Evolutionary conservation across 2,329 filamentous ascomycete genomes (phyloP), one percentile per base, ranked within the genome.

Genomic region (Penicillium freii): DNA sequence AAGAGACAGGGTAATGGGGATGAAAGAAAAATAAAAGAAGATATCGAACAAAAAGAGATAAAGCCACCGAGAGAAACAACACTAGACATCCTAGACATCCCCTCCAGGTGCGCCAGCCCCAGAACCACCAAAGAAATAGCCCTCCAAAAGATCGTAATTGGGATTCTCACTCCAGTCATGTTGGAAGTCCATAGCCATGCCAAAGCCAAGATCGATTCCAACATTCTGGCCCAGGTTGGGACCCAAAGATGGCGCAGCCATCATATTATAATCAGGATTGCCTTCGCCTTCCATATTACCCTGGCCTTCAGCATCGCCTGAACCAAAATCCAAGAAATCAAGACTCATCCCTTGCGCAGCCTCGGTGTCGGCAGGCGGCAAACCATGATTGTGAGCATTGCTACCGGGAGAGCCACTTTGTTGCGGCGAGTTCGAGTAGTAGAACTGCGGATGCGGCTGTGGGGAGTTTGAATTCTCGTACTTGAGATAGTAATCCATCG

Each of bases 241-340:
- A 15, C 70, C 69, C 47, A 73, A 60, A 2, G 63, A 69, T 23
- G 67, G 71, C 62, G 70, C 70, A 42, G 62, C 62, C 52, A 65
- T 66, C 51, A 66, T 34, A 52, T 66, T 66, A 50, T 67, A 70
- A 36, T 73, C 68, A 4, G 65, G 54, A 48, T 69, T 70, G 13
- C 66, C 68, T 34, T 74, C 69, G 7, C 67, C 60, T 9, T 66
- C 67, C 46, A 67, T 57, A 13, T 66, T 53, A 15, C 65, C 42
- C n/a, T 64, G 68, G 29, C 58, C 58, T 15, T 71, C 68, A 33
- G 66, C 61, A 19, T 71, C 71, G 0, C 74, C 66, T 5, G 79
- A 73, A 57, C 81, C 79, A 45, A 79, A 78, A 59, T 84, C 79
- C 15, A 84, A 70, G 67, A 85, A 84, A 62, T 84, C 81, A 15